These are phyloP conservation scores for Solanum megistacrolobum DNA, from an alignment of 257 asterid genomes.

Conservation along the genomic window DNA sequence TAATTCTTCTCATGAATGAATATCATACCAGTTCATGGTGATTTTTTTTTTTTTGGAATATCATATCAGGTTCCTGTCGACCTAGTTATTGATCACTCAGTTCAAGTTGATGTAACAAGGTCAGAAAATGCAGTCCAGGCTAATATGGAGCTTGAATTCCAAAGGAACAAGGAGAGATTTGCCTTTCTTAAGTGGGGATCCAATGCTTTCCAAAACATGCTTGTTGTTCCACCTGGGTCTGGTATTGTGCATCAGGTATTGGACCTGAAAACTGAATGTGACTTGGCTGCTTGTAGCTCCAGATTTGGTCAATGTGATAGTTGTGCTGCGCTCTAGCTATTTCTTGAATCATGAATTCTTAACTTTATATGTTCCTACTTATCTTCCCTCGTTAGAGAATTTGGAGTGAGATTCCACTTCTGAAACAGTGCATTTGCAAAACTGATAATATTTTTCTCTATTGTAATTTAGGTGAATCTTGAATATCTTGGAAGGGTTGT, in stretches of 20 bases:
- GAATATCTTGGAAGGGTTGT: conserved; percentile 95
- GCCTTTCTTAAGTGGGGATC: conserved; percentile 99
- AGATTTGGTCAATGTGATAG: neutral
- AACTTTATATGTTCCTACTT: neutral
- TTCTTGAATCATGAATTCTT: neutral
- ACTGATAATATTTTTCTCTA: neutral
- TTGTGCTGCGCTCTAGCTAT: neutral
- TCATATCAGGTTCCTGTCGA: conserved; percentile 86
- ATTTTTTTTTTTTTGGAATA: neutral
- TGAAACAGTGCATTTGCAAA: neutral
- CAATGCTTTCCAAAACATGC: conserved; percentile 89
- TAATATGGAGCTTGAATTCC: conserved; percentile 87
- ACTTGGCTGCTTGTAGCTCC: neutral
- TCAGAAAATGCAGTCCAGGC: conserved; percentile 89
- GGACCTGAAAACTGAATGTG: conserved; percentile 2
- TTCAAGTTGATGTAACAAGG: conserved; percentile 91
- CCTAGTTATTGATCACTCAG: conserved; percentile 93
- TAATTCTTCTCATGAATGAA: neutral
- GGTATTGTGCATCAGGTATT: conserved; percentile 96
- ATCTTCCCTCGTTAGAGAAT: neutral
- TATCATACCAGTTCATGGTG: neutral
- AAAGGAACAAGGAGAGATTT: conserved; percentile 94
- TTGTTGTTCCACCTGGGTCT: conserved; percentile 98
- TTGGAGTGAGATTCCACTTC: neutral
- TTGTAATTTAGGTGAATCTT: conserved; percentile 61